Evolutionary conservation across 345 rosid species (phyloP).

Genomic region (Pistacia atlantica): DNA sequence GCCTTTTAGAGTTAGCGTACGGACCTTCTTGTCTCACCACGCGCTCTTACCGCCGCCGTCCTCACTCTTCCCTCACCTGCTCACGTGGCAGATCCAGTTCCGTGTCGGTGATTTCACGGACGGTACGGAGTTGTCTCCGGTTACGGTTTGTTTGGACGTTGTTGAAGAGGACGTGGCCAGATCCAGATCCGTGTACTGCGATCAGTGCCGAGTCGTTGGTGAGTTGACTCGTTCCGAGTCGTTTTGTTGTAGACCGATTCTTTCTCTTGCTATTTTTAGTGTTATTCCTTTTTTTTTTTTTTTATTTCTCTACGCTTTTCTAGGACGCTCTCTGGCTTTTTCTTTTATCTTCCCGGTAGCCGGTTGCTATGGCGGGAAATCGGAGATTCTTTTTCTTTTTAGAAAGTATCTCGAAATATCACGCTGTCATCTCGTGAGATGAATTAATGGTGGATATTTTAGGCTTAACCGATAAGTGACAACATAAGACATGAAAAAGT

Average conservation of each 20-base stretch:
- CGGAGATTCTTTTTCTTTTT: conserved; percentile 1
- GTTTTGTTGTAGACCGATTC: conserved; percentile 18
- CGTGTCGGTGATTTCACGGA: conserved; percentile 50
- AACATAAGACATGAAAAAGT: no score
- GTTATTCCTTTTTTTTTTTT: conserved; percentile 11
- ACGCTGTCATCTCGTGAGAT: conserved; percentile 15
- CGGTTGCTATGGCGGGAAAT: conserved; percentile 35
- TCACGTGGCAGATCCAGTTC: conserved; percentile 58
- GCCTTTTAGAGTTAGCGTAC: conserved; percentile 51
- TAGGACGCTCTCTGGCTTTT: conserved; percentile 7
- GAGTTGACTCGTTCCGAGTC: conserved; percentile 47
- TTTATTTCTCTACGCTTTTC: conserved; percentile 18
- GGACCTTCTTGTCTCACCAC: conserved; percentile 45
- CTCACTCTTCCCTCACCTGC: conserved; percentile 53
- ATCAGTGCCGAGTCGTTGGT: conserved; percentile 85
- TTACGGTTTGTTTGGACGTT: conserved; percentile 45
- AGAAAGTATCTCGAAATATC: background rate
- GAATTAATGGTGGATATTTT: background rate
- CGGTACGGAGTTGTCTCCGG: conserved; percentile 30
- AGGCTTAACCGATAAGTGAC: background rate
- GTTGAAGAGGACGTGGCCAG: conserved; percentile 80
- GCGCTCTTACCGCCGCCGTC: conserved; percentile 55
- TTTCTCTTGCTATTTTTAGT: conserved; percentile 1
- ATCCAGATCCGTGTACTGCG: conserved; percentile 73
- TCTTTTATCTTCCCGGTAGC: conserved; percentile 22